Evolutionary conservation across 208 protist genomes (phyloP), one percentile per base, ranked within the genome.

Genomic region (Crithidia bombi): DNA sequence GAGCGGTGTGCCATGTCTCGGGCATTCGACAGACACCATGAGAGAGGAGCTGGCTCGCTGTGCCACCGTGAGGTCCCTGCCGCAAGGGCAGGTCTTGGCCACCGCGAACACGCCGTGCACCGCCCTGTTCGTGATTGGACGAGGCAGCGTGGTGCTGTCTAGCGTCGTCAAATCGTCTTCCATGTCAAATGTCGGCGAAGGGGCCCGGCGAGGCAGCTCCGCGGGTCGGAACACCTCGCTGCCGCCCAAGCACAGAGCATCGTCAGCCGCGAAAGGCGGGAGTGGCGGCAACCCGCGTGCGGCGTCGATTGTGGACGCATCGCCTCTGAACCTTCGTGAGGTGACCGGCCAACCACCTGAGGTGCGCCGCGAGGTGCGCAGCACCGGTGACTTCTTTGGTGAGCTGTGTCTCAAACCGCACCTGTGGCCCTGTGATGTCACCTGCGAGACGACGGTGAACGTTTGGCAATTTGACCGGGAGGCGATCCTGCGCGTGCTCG

Each of bases 351-450:
- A 63, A 17, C 21, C 64, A 44, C 56, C 57, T 10, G 71, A 73
- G 33, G 25, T 71, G 47, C 71, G 63, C n/a, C 57, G 78, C 23
- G 84, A 86, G 67, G 49, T 58, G 32, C 73, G 83, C 62, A 79
- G 79, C 62, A 66, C 79, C 0, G 87, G 87, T 15, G 87, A 86
- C 36, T 94, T 83, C 67, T 78, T 96, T 41, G 91, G 91, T 15
- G 89, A 94, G 66, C 57, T 91, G 1, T 96, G 87, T 56, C 78
- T 96, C 39, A 64, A 56, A 26, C 78, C 86, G 30, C 91, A 96
- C 76, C 69, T 82, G 7, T 96, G 87, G 86, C 87, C 83, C 21
- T 64, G 57, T 35, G 78, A 86, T 51, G 70, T 93, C 14, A 52
- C 83, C 21, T 84, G 79, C 17, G 73, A 86, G 47, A 86, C 89